Evolutionary conservation across 1,139 yeast species (phyloP).

Genomic region (Candida sanyaensis): DNA sequence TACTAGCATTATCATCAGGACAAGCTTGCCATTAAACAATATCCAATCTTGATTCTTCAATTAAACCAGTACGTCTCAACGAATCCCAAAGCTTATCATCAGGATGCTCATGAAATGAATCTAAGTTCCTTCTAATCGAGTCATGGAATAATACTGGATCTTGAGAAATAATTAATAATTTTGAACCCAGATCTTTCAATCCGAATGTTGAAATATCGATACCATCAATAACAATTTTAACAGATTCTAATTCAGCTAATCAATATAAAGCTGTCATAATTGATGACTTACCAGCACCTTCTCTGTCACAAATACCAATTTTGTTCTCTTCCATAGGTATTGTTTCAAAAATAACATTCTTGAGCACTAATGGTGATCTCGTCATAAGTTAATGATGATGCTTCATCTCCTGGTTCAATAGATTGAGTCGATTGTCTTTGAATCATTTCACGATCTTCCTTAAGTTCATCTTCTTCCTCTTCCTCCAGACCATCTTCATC

Average conservation of each 20-base stretch:
- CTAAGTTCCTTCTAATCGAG: slow-evolving; percentile 76
- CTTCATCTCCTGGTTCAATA: slow-evolving; percentile 20
- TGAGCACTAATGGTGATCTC: slow-evolving; percentile 72
- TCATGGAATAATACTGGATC: slow-evolving; percentile 91
- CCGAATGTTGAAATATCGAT: slow-evolving; percentile 68
- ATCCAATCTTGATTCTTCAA: slow-evolving; percentile 24
- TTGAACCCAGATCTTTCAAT: slow-evolving; percentile 68
- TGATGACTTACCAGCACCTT: slow-evolving; percentile 80
- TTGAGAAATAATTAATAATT: slow-evolving; percentile 88
- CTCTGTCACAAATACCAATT: slow-evolving; percentile 77
- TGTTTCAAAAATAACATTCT: slow-evolving; percentile 47
- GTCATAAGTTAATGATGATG: slow-evolving; percentile 68
- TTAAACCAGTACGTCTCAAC: slow-evolving; percentile 34
- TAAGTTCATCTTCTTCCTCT: slow-evolving; percentile 18
- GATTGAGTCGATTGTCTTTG: slow-evolving; percentile 19
- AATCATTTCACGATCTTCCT: slow-evolving; percentile 22
- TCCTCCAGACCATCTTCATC: slow-evolving; percentile 13
- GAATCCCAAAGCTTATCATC: slow-evolving; percentile 38
- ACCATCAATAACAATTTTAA: slow-evolving; percentile 59
- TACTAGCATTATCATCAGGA: slow-evolving; percentile 6
- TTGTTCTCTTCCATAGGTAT: slow-evolving; percentile 64
- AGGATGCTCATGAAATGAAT: slow-evolving; percentile 50
- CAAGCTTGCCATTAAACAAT: slow-evolving; percentile 18
- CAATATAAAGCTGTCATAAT: slow-evolving; percentile 68
- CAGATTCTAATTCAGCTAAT: slow-evolving; percentile 53